Conservation (phyloP, 495 filamentous ascomycete genomes). For the Aspergillus saccharolyticus region DNA sequence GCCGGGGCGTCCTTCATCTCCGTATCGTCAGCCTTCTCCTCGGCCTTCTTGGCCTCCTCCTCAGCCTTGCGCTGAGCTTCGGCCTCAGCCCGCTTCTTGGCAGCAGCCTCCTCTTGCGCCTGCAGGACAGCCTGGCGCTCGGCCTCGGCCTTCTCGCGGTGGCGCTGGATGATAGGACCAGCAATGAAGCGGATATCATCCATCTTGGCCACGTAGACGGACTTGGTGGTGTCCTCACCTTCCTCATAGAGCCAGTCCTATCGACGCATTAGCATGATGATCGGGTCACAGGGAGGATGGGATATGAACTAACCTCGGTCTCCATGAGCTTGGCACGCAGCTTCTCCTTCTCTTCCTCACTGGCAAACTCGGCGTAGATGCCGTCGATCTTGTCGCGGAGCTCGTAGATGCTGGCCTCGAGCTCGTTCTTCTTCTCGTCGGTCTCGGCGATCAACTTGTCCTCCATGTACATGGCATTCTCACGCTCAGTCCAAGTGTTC, state of each 20-base stretch:
- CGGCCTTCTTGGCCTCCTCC: constrained; percentile 48
- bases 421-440: constrained; percentile 99
- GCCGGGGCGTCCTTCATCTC: constrained; percentile 54
- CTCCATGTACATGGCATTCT: constrained; percentile 89
- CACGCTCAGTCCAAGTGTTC: constrained; percentile 66
- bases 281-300: background rate
- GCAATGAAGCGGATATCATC: constrained; percentile 90
- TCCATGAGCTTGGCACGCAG: constrained; percentile 72
- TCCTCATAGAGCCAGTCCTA: constrained; percentile 99
- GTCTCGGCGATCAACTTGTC: constrained; percentile 98
- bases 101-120: constrained; percentile 74
- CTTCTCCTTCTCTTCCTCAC: constrained; percentile 87
- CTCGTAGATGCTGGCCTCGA: constrained; percentile 96
- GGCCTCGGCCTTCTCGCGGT: constrained; percentile 89
- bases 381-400: constrained; percentile 90
- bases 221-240: constrained; percentile 92
- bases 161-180: constrained; percentile 88
- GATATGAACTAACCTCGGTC: constrained; percentile 66
- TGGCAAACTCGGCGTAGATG: constrained; percentile 80
- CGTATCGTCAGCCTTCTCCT: constrained; percentile 43
- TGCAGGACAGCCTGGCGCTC: constrained; percentile 75
- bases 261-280: constrained; percentile 9
- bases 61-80: constrained; percentile 56
- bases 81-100: constrained; percentile 72
- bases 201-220: constrained; percentile 86